Evolutionary conservation across 306 rosid species (phyloP).

Genomic region (peach (Prunus persica)): DNA sequence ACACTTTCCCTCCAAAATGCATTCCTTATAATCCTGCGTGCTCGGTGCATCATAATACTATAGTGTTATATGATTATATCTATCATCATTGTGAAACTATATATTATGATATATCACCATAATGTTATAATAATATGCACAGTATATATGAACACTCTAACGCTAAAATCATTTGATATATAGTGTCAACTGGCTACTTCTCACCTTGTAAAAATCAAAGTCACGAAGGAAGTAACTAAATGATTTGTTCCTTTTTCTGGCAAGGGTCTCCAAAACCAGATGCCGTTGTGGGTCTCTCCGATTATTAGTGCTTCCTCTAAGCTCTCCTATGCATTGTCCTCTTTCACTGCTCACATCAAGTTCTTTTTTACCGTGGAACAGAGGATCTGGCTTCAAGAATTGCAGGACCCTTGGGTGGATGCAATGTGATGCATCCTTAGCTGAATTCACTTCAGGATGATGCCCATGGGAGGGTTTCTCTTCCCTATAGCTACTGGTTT

Average conservation of each 20-base stretch:
- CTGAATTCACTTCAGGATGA: slow-evolving; percentile 5
- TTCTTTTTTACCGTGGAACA: slow-evolving; percentile 15
- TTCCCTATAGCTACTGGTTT: background rate
- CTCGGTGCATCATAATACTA: background rate
- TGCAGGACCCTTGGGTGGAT: slow-evolving; percentile 14
- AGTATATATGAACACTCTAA: background rate
- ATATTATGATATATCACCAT: background rate
- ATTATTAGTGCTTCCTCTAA: background rate
- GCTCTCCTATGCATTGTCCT: slow-evolving; percentile 5
- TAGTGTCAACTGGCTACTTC: background rate
- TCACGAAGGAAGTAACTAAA: slow-evolving; percentile 36
- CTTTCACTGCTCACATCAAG: background rate
- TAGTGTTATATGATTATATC: background rate
- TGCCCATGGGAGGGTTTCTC: slow-evolving; percentile 5
- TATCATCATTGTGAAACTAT: background rate
- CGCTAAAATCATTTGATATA: background rate
- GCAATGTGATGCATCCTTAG: background rate
- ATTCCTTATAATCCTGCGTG: slow-evolving; percentile 27
- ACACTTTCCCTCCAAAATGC: slow-evolving; percentile 26
- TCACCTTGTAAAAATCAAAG: slow-evolving; percentile 36
- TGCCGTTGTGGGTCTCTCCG: slow-evolving; percentile 17
- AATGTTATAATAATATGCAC: background rate
- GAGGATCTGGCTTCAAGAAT: slow-evolving; percentile 35
- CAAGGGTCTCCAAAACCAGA: slow-evolving; percentile 33
- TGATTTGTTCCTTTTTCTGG: slow-evolving; percentile 23